Base-by-base conservation (phyloP, 148 eudicot genomes). In the Cornus controversa region DNA sequence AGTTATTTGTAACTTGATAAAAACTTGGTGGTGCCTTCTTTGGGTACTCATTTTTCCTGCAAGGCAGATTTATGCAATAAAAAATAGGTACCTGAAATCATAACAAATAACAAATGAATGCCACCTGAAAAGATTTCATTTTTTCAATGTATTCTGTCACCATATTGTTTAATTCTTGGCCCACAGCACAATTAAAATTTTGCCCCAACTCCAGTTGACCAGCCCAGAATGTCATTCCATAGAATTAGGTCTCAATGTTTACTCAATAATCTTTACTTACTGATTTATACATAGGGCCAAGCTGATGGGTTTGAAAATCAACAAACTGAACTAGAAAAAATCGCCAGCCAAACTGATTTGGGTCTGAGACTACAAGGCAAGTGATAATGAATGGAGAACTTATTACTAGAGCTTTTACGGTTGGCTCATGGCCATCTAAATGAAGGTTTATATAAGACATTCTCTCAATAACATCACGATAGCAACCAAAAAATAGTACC, bases 1-100 rank as follows among this genome's bases (percentile, higher is more conserved):
- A 89, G 82, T 91, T 84, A 84, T 96, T 96, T 62, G 99, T 96
- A 75, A 96, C 98, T 78, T 91, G 90, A 79, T 96, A 96, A 82
- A 89, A 93, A 84, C 87, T 88, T 40, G 99, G 99, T 18, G 97
- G 80, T 34, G 91, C 72, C 81, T 89, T 90, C 90, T 90, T 96
- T 29, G 96, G 96, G 85, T 91, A 86, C 58, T 93, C 99, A 72
- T 88, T 85, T 77, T 90, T 90, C 84, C 88, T 90, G 89, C 68
- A 73, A 24, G 80, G 29, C 34, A 62, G 27, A 74, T 70, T 9
- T 36, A 0, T 8, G 58, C 24, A n/a, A n/a, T 0, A 3, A 16
- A 25, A 40, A 40, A 24, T 20, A 45, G 13, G 62, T 11, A 45
- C 26, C 23, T 20, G 4, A 18, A 37, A 50, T 50, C 22, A 69